A percentile compares a stretch with the other conserved stretches of the same genome.
Evolutionary conservation across 305 asterid genomes (phyloP).

Genomic region (Fraxinus xanthoxyloides): DNA sequence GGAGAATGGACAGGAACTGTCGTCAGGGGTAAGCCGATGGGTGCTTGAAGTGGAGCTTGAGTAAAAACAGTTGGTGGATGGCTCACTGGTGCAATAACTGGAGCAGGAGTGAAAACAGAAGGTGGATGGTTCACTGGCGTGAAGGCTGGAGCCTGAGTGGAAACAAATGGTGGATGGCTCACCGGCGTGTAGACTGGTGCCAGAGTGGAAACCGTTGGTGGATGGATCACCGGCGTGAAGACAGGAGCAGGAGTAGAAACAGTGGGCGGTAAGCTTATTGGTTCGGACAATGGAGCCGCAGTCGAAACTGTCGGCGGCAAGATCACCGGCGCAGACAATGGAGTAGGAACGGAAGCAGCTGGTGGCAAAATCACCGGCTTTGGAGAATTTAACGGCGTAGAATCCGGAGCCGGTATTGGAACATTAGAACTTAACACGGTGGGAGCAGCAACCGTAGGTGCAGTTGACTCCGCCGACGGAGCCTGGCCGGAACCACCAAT

Average conservation of each 20-base stretch:
- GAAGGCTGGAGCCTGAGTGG: too few relatives aligned
- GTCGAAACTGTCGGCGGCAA: neutral
- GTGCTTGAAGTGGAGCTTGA: neutral
- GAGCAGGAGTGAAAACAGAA: neutral
- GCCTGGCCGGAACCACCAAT: neutral
- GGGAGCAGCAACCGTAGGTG: neutral
- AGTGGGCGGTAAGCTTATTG: neutral
- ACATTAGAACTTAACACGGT: too few relatives aligned
- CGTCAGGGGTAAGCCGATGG: slow-evolving; percentile 22
- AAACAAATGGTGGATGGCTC: too few relatives aligned
- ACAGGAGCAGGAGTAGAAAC: neutral
- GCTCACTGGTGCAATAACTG: neutral
- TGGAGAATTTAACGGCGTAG: neutral
- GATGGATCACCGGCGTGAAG: neutral
- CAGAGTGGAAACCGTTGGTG: neutral
- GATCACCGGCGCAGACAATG: neutral
- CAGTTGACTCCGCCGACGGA: neutral
- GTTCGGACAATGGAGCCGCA: slow-evolving; percentile 4
- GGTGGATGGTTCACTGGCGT: neutral
- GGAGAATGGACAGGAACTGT: slow-evolving; percentile 34
- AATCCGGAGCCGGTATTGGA: neutral
- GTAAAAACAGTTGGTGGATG: neutral
- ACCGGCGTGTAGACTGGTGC: neutral
- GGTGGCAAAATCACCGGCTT: slow-evolving; percentile 15
- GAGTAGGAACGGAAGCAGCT: slow-evolving; percentile 25